phyloP scores from a whole-genome alignment of 2,329 filamentous ascomycete genomes.

The Bipolaris oryzae region DNA sequence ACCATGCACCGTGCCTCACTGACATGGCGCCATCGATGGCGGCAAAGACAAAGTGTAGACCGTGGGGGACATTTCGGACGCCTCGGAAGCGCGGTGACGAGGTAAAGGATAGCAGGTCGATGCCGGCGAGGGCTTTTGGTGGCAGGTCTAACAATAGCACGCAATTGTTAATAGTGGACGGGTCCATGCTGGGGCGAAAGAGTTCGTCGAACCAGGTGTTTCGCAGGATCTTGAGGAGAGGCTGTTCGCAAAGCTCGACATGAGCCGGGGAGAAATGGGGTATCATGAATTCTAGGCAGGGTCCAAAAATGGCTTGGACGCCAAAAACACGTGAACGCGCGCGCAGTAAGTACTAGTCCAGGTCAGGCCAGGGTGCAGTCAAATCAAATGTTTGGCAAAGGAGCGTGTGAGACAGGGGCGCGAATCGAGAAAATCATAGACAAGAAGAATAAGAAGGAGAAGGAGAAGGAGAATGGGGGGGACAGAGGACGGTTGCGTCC shows the following conservation, averaged over 20 bases:
- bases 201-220: slow-evolving; percentile 43
- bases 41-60: slow-evolving; percentile 67
- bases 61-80: slow-evolving; percentile 63
- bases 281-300: slow-evolving; percentile 26
- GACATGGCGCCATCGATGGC: slow-evolving; percentile 64
- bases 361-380: slow-evolving; percentile 1
- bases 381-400: not conserved
- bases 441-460: not conserved
- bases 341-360: not conserved
- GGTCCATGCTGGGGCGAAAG: slow-evolving; percentile 44
- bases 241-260: slow-evolving; percentile 19
- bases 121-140: slow-evolving; percentile 58
- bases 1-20: slow-evolving; percentile 67
- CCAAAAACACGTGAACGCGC: slow-evolving; percentile 18
- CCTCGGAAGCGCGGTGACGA: slow-evolving; percentile 66
- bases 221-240: slow-evolving; percentile 43
- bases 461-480: not conserved
- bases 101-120: slow-evolving; percentile 66
- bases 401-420: not conserved
- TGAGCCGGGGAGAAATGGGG: slow-evolving; percentile 24
- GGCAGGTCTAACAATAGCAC: slow-evolving; percentile 54
- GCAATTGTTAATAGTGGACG: slow-evolving; percentile 43
- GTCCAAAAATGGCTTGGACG: slow-evolving; percentile 8
- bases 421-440: not conserved
- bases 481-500: not conserved